Evolutionary conservation across 106 monocot genomes (phyloP).

Genomic region (Platanthera zijinensis): DNA sequence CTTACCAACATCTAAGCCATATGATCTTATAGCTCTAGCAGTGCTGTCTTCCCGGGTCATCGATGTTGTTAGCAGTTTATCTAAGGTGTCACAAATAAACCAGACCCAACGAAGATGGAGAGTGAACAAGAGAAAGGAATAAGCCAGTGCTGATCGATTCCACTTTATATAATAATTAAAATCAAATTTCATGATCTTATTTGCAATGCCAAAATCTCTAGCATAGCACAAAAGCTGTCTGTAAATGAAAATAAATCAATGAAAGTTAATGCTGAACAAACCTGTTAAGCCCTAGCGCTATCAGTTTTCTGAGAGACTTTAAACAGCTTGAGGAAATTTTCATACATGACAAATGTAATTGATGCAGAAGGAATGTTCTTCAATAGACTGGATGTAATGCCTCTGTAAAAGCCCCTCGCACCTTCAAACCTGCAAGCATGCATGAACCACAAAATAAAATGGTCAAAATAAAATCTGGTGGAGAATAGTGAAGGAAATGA

Average conservation of each 20-base stretch:
- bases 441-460: background rate
- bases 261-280: background rate
- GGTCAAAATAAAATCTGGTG: background rate
- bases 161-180: no score
- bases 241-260: background rate
- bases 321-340: slow-evolving; percentile 64
- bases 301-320: slow-evolving; percentile 2
- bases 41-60: no score
- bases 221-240: background rate
- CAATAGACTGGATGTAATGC: slow-evolving; percentile 81
- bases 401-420: slow-evolving; percentile 74
- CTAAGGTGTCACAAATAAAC: no score
- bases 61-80: no score
- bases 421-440: slow-evolving; percentile 65
- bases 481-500: no score
- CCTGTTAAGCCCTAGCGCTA: background rate
- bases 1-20: no score
- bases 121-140: no score
- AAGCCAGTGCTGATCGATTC: no score
- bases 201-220: no score
- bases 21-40: no score
- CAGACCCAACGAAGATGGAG: no score
- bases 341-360: slow-evolving; percentile 86
- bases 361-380: slow-evolving; percentile 91
- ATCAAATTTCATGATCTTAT: no score